Evolutionary conservation across 2,329 filamentous ascomycete species (phyloP), one percentile per base, ranked within the genome.

Genomic region (Aspergillus neoniger): DNA sequence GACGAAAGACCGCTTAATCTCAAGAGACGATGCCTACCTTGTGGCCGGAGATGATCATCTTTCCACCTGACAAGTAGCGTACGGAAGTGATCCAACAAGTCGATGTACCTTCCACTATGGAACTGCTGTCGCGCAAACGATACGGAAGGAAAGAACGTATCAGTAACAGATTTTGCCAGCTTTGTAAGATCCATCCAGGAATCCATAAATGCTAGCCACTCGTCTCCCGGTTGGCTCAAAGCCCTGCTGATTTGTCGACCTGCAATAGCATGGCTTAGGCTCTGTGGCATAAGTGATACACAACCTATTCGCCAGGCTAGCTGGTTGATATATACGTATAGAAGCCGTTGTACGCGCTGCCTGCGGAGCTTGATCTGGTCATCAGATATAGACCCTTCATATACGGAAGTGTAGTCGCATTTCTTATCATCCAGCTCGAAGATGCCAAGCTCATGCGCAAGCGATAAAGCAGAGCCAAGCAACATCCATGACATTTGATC

Each of bases 401-500:
- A 68, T 4, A 55, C 57, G 0, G 57, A 61, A n/a, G 64, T 60
- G 38, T 63, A 62, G 61, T 54, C 58, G 74, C 17, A 72, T 19
- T 75, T 78, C 43, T 64, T 69, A 48, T 72, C 73, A 39, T 76
- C 72, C 32, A 79, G 75, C 53, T 82, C 77, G 61, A 83, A 80
- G n/a, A 85, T 73, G 2, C 82, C 79, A 23, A 84, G 71, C 63
- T 85, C 82, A 55, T 84, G 82, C 1, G 82, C 80, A 12, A 86
- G 73, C 3, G 82, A 82, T 23, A 83, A 67, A 0, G 81, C 83
- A 64, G 80, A 82, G 2, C 84, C 84, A 43, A 86, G 77, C 19
- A 85, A 66, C 80, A 85, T 86, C 84, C 84, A 86, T 0, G 83
- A 85, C 83, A 86, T 86, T 2, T 83, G 79, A 65, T 85, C 83